Evolutionary conservation across 257 asterid genomes (phyloP).

Genomic region (Datura wrightii): DNA sequence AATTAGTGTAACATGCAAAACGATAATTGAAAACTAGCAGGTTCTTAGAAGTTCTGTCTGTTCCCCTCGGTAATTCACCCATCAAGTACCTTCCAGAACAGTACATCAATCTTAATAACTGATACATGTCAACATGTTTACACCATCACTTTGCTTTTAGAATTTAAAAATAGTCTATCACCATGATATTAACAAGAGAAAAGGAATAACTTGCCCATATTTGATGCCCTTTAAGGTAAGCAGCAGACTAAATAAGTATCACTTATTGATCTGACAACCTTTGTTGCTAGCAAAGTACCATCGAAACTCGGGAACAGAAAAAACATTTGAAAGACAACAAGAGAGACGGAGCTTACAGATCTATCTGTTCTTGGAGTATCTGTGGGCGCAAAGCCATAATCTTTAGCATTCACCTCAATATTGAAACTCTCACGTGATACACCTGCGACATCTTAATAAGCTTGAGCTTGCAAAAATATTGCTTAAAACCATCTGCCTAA

Average conservation of each 20-base stretch:
- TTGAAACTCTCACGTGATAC: conserved; percentile 89
- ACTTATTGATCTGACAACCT: conserved; percentile 14
- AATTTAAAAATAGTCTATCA: conserved; percentile 6
- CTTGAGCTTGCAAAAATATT: conserved; percentile 4
- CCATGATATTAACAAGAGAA: conserved; percentile 5
- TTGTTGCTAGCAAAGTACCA: conserved; percentile 12
- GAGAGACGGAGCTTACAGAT: conserved; percentile 61
- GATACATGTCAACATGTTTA: neutral
- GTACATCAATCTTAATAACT: neutral
- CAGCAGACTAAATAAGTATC: conserved; percentile 9
- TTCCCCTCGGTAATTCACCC: neutral
- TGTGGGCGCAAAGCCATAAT: conserved; percentile 83
- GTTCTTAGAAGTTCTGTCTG: conserved; percentile 26
- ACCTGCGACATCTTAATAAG: conserved; percentile 51
- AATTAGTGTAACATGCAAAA: conserved; percentile 19
- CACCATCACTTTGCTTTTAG: neutral
- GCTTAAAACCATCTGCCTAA: neutral
- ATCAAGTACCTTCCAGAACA: neutral
- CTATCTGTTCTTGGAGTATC: conserved; percentile 98
- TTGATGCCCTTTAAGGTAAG: neutral
- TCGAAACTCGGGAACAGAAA: conserved; percentile 14
- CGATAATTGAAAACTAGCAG: conserved; percentile 14
- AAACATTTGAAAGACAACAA: neutral
- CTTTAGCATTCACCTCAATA: conserved; percentile 70
- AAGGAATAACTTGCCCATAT: neutral